phyloP scores from a whole-genome alignment of 176 grass and related monocot species.

The Microstegium vimineum region DNA sequence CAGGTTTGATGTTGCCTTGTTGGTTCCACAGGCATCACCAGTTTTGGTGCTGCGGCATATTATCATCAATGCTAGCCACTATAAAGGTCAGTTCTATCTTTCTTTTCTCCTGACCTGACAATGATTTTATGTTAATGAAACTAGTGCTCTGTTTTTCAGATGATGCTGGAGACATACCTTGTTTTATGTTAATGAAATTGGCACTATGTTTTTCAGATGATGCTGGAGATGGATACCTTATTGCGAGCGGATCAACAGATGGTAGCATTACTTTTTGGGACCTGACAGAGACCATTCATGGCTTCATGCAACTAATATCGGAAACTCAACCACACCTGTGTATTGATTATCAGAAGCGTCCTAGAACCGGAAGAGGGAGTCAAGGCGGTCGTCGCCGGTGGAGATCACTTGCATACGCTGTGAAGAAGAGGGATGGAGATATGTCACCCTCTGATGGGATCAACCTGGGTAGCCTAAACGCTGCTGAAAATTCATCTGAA shows the following conservation, averaged over 20 bases:
- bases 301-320: slow-evolving; percentile 66
- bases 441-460: neutral
- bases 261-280: slow-evolving; percentile 93
- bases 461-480: neutral
- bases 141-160: slow-evolving; percentile 34
- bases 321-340: slow-evolving; percentile 63
- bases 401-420: slow-evolving; percentile 55
- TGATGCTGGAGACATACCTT: slow-evolving; percentile 26
- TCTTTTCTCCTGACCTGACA: neutral
- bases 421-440: slow-evolving; percentile 27
- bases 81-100: slow-evolving; percentile 29
- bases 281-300: slow-evolving; percentile 57
- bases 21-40: slow-evolving; percentile 67
- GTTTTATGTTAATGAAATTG: slow-evolving; percentile 17
- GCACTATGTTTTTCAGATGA: slow-evolving; percentile 37
- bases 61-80: slow-evolving; percentile 22
- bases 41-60: slow-evolving; percentile 71
- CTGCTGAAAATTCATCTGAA: slow-evolving; percentile 15
- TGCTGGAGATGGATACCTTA: slow-evolving; percentile 50
- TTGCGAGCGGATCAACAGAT: slow-evolving; percentile 78
- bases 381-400: slow-evolving; percentile 71
- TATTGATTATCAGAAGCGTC: slow-evolving; percentile 65
- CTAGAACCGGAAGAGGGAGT: slow-evolving; percentile 90
- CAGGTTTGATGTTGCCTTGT: slow-evolving; percentile 93
- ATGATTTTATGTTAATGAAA: slow-evolving; percentile 14